Evolutionary conservation across 495 filamentous ascomycete genomes (phyloP).

Genomic region (Penicillium verhagenii): DNA sequence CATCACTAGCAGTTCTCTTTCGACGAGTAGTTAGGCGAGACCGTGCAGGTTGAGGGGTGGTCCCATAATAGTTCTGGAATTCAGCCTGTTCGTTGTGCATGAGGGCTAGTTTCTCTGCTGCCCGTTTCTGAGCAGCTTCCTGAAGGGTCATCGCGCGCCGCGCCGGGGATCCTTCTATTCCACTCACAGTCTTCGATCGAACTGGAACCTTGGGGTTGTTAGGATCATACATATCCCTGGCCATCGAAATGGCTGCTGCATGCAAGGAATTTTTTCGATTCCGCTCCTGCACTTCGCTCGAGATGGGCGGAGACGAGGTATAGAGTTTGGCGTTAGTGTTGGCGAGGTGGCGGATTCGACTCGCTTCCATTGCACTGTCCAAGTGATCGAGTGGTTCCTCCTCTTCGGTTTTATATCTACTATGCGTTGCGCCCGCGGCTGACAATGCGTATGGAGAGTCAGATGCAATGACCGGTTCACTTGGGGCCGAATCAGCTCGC

Average conservation of each 20-base stretch:
- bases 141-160: constrained; percentile 64
- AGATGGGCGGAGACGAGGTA: constrained; percentile 70
- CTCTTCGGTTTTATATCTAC: constrained; percentile 31
- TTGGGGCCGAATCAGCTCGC: constrained; percentile 66
- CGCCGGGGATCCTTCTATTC: constrained; percentile 29
- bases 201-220: constrained; percentile 50
- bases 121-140: constrained; percentile 80
- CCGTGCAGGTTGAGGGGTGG: constrained; percentile 44
- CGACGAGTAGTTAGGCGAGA: constrained; percentile 58
- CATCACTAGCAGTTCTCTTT: constrained; percentile 69
- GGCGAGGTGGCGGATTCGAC: constrained; percentile 53
- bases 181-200: constrained; percentile 33
- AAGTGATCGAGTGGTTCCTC: constrained; percentile 30
- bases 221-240: constrained; percentile 74
- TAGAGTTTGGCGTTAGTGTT: constrained; percentile 62
- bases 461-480: constrained; percentile 46
- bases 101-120: constrained; percentile 76
- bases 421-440: constrained; percentile 61
- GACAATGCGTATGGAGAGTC: constrained; percentile 65
- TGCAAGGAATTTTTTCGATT: constrained; percentile 67
- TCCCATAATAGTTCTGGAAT: constrained; percentile 74
- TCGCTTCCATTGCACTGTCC: constrained; percentile 52
- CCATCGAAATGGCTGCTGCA: constrained; percentile 84
- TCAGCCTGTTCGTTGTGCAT: constrained; percentile 69
- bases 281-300: constrained; percentile 69